These are phyloP conservation scores for Stipa capillata DNA, from an alignment of 176 grass and related monocot species.

Conservation along the genomic window DNA sequence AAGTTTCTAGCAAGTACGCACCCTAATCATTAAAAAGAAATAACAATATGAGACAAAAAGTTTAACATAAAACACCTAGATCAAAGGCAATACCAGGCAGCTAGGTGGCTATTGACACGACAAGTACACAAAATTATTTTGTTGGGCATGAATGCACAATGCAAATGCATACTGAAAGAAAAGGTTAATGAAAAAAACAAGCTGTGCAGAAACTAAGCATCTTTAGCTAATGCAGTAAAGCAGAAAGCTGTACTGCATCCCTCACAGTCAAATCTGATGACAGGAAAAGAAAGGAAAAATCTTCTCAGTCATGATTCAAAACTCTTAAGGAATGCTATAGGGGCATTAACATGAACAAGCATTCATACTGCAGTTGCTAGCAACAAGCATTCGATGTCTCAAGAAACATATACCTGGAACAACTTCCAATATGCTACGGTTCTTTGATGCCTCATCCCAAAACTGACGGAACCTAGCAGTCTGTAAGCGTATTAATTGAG, in stretches of 20 bases:
- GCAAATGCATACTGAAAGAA: background rate
- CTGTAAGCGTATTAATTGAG: constrained; percentile 25
- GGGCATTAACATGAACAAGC: too few relatives aligned
- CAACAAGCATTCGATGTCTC: background rate
- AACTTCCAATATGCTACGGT: constrained; percentile 69
- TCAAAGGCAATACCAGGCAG: background rate
- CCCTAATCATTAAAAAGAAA: background rate
- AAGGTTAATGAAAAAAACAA: background rate
- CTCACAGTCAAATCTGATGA: background rate
- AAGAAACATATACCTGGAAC: constrained; percentile 64
- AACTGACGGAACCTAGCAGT: constrained; percentile 94
- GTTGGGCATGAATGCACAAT: background rate
- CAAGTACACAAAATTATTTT: background rate
- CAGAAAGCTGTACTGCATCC: background rate
- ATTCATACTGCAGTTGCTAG: background rate
- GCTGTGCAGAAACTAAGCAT: background rate
- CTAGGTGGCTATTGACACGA: background rate
- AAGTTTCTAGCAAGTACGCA: background rate
- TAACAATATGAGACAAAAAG: background rate
- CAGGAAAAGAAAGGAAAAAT: too few relatives aligned
- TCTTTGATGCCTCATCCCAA: constrained; percentile 95
- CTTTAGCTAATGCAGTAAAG: background rate
- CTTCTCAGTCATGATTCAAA: too few relatives aligned
- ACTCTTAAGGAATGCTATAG: too few relatives aligned
- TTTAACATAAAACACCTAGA: background rate